These are phyloP conservation scores for Evansstolkia leycettana DNA, from an alignment of 495 filamentous ascomycete species.

Conservation along the genomic window DNA sequence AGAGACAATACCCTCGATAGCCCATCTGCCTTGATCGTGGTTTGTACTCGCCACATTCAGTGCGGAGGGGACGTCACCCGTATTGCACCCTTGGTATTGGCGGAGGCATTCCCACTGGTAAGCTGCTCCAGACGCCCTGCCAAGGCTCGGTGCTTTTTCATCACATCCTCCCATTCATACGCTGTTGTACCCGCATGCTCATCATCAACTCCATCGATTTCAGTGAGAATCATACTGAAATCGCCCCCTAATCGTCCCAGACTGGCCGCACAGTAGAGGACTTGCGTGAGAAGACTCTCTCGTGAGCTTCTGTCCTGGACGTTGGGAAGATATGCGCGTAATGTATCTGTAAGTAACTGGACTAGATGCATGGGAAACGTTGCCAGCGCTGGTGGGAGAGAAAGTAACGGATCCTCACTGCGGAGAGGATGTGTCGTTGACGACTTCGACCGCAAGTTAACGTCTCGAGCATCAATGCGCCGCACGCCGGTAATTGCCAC, in stretches of 20 bases:
- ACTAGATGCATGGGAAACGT: conserved; percentile 85
- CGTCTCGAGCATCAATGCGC: conserved; percentile 17
- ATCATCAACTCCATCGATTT: conserved; percentile 46
- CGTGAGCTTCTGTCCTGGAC: conserved; percentile 64
- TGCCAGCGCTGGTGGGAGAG: conserved; percentile 62
- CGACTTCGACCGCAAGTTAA: conserved; percentile 12
- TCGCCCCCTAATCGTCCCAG: conserved; percentile 85
- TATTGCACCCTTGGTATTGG: conserved; percentile 7
- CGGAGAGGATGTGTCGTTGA: conserved; percentile 9
- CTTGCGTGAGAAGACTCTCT: conserved; percentile 86
- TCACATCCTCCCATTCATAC: conserved; percentile 80
- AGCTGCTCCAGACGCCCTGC: conserved; percentile 80
- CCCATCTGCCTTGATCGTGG: too few relatives aligned
- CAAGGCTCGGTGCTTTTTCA: conserved; percentile 78
- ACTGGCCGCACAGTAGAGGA: conserved; percentile 90
- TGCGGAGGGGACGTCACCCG: conserved; percentile 7
- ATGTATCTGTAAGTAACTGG: conserved; percentile 63
- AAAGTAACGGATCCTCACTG: conserved; percentile 46
- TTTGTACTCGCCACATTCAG: too few relatives aligned
- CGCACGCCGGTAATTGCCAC: conserved; percentile 19
- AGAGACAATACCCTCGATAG: background rate
- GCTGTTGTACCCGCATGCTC: conserved; percentile 25
- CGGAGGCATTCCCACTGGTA: conserved; percentile 21
- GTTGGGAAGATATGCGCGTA: conserved; percentile 70
- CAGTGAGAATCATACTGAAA: conserved; percentile 77